Percentiles rank a stretch among this genome's conserved stretches.
Conservation (phyloP, 805 yeast species). For the Priceomyces fermenticarens region DNA sequence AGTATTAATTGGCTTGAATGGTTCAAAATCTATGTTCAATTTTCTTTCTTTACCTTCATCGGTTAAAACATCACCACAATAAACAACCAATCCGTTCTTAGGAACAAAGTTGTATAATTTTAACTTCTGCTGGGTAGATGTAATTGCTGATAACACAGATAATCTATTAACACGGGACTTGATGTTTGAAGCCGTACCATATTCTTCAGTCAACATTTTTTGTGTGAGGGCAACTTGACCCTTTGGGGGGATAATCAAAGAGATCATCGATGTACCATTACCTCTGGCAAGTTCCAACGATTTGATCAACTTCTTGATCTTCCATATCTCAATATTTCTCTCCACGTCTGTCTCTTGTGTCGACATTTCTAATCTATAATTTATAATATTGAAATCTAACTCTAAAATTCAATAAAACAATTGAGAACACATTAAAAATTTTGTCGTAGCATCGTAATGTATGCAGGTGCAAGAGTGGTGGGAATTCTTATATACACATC, state of each 20-base stretch:
- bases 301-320: slow-evolving; percentile 90
- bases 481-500: too few relatives aligned
- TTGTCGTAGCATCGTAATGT: too few relatives aligned
- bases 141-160: slow-evolving; percentile 93
- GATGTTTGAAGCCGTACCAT: slow-evolving; percentile 97
- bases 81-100: slow-evolving; percentile 89
- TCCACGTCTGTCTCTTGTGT: slow-evolving; percentile 61
- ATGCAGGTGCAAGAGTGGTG: too few relatives aligned
- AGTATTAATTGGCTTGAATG: slow-evolving; percentile 98
- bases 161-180: slow-evolving; percentile 96
- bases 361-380: slow-evolving; percentile 14
- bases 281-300: slow-evolving; percentile 90
- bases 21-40: slow-evolving; percentile 95
- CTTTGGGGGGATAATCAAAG: slow-evolving; percentile 91
- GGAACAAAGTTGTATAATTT: slow-evolving; percentile 89
- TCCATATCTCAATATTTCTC: slow-evolving; percentile 98
- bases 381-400: not conserved
- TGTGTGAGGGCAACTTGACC: slow-evolving; percentile 86
- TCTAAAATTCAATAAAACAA: too few relatives aligned
- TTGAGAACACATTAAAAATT: too few relatives aligned
- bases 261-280: slow-evolving; percentile 98
- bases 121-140: slow-evolving; percentile 95
- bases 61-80: slow-evolving; percentile 97
- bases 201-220: slow-evolving; percentile 95
- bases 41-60: slow-evolving; percentile 98